Base-by-base conservation (phyloP, 2,329 filamentous ascomycete genomes). In the Trichothecium sympodiale region DNA sequence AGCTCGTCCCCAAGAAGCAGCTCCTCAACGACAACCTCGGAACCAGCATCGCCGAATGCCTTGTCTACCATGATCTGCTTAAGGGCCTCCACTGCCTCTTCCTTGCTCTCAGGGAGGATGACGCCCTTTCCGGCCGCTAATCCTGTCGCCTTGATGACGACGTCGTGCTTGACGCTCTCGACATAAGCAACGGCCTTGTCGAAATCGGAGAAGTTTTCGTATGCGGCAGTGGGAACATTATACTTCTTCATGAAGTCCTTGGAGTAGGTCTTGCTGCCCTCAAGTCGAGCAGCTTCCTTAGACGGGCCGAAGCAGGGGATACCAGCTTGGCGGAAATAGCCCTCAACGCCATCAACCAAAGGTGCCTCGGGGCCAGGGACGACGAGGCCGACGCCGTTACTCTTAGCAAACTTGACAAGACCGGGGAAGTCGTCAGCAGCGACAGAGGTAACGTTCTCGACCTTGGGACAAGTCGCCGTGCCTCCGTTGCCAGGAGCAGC, bases 191-290 rank as follows among this genome's bases (percentile, higher is more conserved):
- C 65, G 12, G 87, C 87, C 32, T 74, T 64, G 37, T 80, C 73
- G 58, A 83, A 88, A 49, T 83, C 71, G 56, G 69, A 76, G 54
- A 96, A 95, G 64, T 93, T 95, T 57, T 81, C 76, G 63, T 94
- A 96, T 28, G 74, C 77, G 13, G 91, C 91, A 1, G 91, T 96
- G 27, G 89, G 88, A 48, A 98, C 94, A 50, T 73, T 72, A 62
- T 94, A 77, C 45, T 80, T 78, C 59, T 83, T 80, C 91, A 96
- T 98, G 55, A 96, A 96, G 59, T 96, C 88, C 57, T 98, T 98
- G 42, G 84, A 87, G 59, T 93, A 96, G 9, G 89, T 84, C 68
- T 98, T 98, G 64, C 84, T 93, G 41, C 91, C 91, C 61, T 98
- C 91, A 73, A 98, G 85, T 31, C 75, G 74, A 14, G 91, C 88